Evolutionary conservation across 148 eudicot species (phyloP), one percentile per base, ranked within the genome.

Genomic region (Rhododendron ovatum): DNA sequence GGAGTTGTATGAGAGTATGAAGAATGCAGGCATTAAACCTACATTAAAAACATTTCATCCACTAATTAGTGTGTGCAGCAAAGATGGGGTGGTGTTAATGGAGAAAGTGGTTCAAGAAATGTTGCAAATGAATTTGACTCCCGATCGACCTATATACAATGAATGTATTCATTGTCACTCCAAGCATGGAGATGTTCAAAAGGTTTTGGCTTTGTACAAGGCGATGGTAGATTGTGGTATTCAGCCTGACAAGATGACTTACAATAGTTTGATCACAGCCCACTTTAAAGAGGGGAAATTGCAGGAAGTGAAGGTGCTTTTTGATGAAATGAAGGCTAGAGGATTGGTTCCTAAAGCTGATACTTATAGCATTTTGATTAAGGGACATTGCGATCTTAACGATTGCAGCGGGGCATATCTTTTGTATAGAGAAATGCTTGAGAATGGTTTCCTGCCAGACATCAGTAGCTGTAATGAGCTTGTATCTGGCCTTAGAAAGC

Each of bases 401-500:
- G 88, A 91, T 83, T 88, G 87, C 84, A 80, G 86, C 45, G 93
- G 88, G 69, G 98, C 95, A 28, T 93, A 94, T 86, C 67, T 81
- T 86, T 95, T 96, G 95, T 95, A 91, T 73, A 88, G 88, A 82
- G 96, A 95, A 87, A 93, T 95, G 96, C 76, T 90, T 41, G 92
- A 88, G 33, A 89, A 81, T 77, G 95, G 94, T 53, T 89, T 88
- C 82, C 87, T 88, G 63, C 92, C 91, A 67, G 77, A 87, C 84
- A 86, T 71, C 35, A 78, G 86, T 76, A 69, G 87, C 84, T 93
- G 93, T 87, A 87, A 91, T 57, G 92, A 91, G 90, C 98, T 96
- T 84, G 81, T 90, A n/a, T 84, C 91, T 80, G 95, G 98, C 86
- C 91, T 96, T 55, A 90, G 89, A 81, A 80, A 88, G 76, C 91